Base-by-base conservation (phyloP, 805 yeast genomes). In the Spathaspora boniae region DNA sequence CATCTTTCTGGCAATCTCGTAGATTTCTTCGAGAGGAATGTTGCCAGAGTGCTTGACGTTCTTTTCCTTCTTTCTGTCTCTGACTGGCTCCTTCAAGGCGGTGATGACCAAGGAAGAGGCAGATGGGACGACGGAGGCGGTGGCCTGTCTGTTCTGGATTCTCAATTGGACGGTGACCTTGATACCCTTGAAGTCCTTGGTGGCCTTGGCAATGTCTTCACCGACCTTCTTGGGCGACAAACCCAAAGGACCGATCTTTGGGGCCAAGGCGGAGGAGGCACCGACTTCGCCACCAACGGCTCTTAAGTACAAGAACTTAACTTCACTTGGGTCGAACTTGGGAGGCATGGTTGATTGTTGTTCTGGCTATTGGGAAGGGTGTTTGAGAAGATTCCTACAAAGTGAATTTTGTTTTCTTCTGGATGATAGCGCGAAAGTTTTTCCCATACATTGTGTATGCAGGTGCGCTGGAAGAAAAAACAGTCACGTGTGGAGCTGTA, bases 261-360 rank as follows among this genome's bases (percentile, higher is more conserved):
- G 98, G 60, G 98, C 98, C 65, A 93, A 85, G 56, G 98, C 96
- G 55, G 98, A 86, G 50, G 98, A 88, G 65, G 97, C 96, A 79
- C 98, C 98, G 64, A 93, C 94, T 81, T 93, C 98, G 82, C 98
- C 98, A 86, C 98, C 98, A 60, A 88, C 94, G 75, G 98, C 97
- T 85, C 98, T 87, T 75, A 93, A 78, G 86, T 91, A 91, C 76
- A 93, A 78, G 86, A 76, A 86, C 76, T 89, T 89, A 70, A 93
- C 96, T 86, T 93, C 98, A 79, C 57, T 76, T 68, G 98, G 98
- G 74, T 93, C 98, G 77, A 89, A 81, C 81, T 93, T 87, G 78
- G 96, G 96, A 77, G 96, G 95, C 96, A 87, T 86, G 45, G 35
- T 24, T 20, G 22, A 29, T 29, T 29, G 20, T 29, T 29, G 20